A percentile compares a stretch with the other conserved stretches of the same genome.
phyloP scores from a whole-genome alignment of 306 rosid genomes.

The Sindora glabra region DNA sequence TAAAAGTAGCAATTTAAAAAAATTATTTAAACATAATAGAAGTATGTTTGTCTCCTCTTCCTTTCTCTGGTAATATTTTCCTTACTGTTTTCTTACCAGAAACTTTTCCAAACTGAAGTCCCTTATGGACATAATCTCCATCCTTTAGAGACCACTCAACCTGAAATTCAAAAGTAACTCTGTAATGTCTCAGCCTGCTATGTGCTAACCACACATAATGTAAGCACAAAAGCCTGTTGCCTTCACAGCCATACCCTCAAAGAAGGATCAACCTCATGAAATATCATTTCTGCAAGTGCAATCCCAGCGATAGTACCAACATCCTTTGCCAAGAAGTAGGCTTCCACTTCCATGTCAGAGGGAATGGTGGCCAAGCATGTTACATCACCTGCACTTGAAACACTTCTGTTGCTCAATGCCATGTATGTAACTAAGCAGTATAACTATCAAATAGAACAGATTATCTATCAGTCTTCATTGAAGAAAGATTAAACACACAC shows the following conservation, averaged over 20 bases:
- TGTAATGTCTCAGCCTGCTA: slow-evolving; percentile 5
- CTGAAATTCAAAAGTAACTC: slow-evolving; percentile 33
- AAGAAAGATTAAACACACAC: slow-evolving; percentile 25
- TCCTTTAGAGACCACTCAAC: slow-evolving; percentile 82
- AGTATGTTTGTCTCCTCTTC: neutral
- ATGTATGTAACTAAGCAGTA: slow-evolving; percentile 3
- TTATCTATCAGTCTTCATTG: no score
- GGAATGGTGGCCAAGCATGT: slow-evolving; percentile 85
- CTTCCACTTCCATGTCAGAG: slow-evolving; percentile 69
- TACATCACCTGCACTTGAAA: slow-evolving; percentile 59
- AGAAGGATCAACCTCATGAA: slow-evolving; percentile 81
- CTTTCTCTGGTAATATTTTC: neutral
- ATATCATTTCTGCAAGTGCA: slow-evolving; percentile 74
- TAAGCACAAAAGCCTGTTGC: slow-evolving; percentile 9
- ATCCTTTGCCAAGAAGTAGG: slow-evolving; percentile 86
- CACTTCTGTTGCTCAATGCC: slow-evolving; percentile 7
- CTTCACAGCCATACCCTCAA: slow-evolving; percentile 62
- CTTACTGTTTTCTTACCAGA: slow-evolving; percentile 37
- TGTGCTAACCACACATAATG: slow-evolving; percentile 9
- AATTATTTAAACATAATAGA: slow-evolving; percentile 11
- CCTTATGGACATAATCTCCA: slow-evolving; percentile 68
- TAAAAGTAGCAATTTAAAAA: no score
- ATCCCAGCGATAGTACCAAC: slow-evolving; percentile 81
- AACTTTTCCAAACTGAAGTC: slow-evolving; percentile 81
- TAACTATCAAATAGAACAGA: neutral